phyloP scores from a whole-genome alignment of 2,329 filamentous ascomycete genomes.

The Neonectria hederae region DNA sequence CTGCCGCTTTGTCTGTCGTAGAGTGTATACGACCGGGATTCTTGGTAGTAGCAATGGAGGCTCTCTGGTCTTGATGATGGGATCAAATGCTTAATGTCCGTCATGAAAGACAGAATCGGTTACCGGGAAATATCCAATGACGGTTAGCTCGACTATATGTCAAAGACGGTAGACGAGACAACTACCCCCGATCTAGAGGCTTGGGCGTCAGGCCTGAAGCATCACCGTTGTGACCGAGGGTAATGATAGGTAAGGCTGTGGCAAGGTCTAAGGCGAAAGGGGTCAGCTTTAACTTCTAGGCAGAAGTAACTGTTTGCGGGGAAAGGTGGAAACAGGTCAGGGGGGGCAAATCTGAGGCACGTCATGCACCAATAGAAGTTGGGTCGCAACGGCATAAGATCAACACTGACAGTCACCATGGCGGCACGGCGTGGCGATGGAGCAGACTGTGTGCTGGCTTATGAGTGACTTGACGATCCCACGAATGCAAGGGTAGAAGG shows the following conservation, averaged over 20 bases:
- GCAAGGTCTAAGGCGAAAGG: conserved; percentile 37
- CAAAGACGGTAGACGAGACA: neutral
- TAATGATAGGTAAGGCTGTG: conserved; percentile 12
- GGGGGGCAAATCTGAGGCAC: conserved; percentile 35
- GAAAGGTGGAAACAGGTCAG: conserved; percentile 31
- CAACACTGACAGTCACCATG: conserved; percentile 26
- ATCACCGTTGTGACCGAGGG: conserved; percentile 29
- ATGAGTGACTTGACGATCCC: conserved; percentile 5
- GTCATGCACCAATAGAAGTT: conserved; percentile 34
- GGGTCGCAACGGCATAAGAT: conserved; percentile 34
- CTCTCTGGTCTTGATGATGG: neutral
- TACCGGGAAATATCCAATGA: neutral
- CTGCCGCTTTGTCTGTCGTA: conserved; percentile 16
- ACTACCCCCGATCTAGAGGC: neutral
- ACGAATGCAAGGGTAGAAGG: conserved; percentile 1
- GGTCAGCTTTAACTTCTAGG: conserved; percentile 39
- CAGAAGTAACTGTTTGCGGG: conserved; percentile 39
- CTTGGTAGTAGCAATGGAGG: neutral
- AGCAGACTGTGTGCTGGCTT: conserved; percentile 5
- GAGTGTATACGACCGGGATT: neutral
- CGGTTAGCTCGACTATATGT: neutral
- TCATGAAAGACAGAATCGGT: neutral
- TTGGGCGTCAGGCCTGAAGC: conserved; percentile 4
- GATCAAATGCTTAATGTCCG: neutral
- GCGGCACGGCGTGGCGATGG: conserved; percentile 13